phyloP scores from a whole-genome alignment of 768 basidiomycete species.

The Pleurotus tuber-regium region DNA sequence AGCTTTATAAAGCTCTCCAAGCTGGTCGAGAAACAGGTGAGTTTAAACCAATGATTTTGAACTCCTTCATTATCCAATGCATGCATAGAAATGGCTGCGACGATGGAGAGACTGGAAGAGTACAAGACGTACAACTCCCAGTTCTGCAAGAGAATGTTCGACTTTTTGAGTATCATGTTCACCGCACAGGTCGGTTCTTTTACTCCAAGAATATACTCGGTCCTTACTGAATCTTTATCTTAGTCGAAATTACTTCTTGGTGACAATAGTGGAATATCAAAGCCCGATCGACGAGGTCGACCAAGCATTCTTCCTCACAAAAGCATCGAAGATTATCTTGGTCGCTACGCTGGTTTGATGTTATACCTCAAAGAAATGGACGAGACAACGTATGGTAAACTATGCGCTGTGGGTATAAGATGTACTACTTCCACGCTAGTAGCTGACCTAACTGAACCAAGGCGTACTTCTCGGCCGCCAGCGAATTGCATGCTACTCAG shows the following conservation, averaged over 20 bases:
- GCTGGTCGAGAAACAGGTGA: constrained; percentile 86
- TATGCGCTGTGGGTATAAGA: constrained; percentile 73
- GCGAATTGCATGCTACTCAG: constrained; percentile 78
- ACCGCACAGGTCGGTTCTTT: constrained; percentile 68
- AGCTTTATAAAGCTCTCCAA: constrained; percentile 93
- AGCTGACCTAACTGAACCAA: constrained; percentile 26
- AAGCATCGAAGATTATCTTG: constrained; percentile 78
- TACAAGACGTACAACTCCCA: constrained; percentile 88
- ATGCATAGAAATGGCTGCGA: constrained; percentile 86
- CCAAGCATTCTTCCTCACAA: constrained; percentile 61
- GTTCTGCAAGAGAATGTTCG: constrained; percentile 89
- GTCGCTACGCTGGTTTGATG: constrained; percentile 85
- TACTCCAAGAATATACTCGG: background rate
- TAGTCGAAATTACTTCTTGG: constrained; percentile 71
- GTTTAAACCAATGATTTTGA: constrained; percentile 4
- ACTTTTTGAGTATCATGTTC: constrained; percentile 90
- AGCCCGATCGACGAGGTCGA: constrained; percentile 38
- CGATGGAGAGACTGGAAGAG: constrained; percentile 89
- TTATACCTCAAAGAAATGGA: constrained; percentile 97
- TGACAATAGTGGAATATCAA: constrained; percentile 55
- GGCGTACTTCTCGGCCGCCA: constrained; percentile 89
- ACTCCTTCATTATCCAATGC: background rate
- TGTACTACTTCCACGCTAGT: background rate
- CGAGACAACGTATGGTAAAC: constrained; percentile 78
- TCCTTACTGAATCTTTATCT: constrained; percentile 5